phyloP scores from a whole-genome alignment of 2,329 filamentous ascomycete genomes.

The Microdochium nivale region DNA sequence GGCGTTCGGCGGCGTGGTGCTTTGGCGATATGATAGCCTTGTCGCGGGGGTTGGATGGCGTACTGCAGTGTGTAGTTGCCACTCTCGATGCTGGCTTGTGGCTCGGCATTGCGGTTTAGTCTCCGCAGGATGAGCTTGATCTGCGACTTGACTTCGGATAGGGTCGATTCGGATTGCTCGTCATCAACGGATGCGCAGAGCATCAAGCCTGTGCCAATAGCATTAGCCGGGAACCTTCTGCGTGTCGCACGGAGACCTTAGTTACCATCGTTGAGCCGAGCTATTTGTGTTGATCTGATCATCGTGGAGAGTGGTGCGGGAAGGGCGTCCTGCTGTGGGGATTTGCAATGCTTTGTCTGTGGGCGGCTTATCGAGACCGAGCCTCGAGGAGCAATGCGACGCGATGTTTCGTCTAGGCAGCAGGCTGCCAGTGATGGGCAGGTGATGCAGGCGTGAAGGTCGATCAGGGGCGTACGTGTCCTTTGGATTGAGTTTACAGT shows the following conservation, averaged over 20 bases:
- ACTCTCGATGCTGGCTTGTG: slow-evolving; percentile 86
- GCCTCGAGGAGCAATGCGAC: too few species aligned
- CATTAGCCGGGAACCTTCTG: slow-evolving; percentile 9
- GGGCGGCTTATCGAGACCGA: not conserved
- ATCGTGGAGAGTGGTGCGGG: slow-evolving; percentile 32
- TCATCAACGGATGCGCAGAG: slow-evolving; percentile 93
- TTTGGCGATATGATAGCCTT: not conserved
- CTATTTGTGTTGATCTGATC: slow-evolving; percentile 92
- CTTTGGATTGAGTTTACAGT: too few species aligned
- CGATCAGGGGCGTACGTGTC: too few species aligned
- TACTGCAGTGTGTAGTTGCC: slow-evolving; percentile 79
- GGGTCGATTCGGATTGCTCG: slow-evolving; percentile 67
- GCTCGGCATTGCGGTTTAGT: slow-evolving; percentile 79
- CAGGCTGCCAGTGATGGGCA: too few species aligned
- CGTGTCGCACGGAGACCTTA: slow-evolving; percentile 5
- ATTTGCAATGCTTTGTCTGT: not conserved
- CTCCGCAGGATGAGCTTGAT: slow-evolving; percentile 84
- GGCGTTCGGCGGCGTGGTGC: not conserved
- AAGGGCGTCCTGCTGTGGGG: not conserved
- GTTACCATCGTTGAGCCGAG: slow-evolving; percentile 72
- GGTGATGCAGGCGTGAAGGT: too few species aligned
- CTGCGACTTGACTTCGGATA: slow-evolving; percentile 83
- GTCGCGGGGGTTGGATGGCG: slow-evolving; percentile 16
- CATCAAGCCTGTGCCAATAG: slow-evolving; percentile 62
- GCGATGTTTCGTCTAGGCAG: too few species aligned